Evolutionary conservation across 2,329 filamentous ascomycete genomes (phyloP), one percentile per base, ranked within the genome.

Genomic region (Sporothrix pallida): DNA sequence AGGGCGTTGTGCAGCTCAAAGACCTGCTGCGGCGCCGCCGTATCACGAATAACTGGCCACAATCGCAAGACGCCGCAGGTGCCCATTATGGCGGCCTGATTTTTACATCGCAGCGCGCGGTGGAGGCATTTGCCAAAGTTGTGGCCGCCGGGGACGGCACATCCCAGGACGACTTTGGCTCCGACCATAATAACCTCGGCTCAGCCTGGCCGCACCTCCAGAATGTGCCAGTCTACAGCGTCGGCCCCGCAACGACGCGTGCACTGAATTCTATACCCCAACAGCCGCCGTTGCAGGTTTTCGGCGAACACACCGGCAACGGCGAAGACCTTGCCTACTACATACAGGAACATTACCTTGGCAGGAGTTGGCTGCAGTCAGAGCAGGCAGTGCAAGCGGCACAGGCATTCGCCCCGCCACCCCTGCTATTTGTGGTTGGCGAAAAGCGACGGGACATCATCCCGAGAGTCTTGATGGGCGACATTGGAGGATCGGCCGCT

Each of bases 391-490:
- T 79, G 17, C 26, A 20, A 9, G 31, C 78, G 90, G 88, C 13
- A 17, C 46, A 23, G n/a, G 13, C 48, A 1, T 6, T 6, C 0
- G 87, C 26, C 0, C 87, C 97, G 6, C 87, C 89, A 0, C 87
- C 92, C 0, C 81, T 98, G 5, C 83, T 98, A 0, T 99, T 98
- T 81, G 87, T 97, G 15, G 94, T 97, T 0, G 96, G 96, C 23
- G 95, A 98, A 80, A 93, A 95, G 80, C 88, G 94, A 72, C 86
- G 96, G 62, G 96, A 98, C 80, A 90, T 97, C 76, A 97, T 99
- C 76, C 95, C 96, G 1, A 93, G 88, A 78, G 93, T 89, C 1
- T 84, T 98, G 52, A 92, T 90, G 85, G 87, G 88, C 54, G 52
- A 31, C 17, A 52, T 26, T 15, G 52, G 42, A 63, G 44, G 54